Percentiles rank a stretch among this genome's conserved stretches.
Evolutionary conservation across 2,329 filamentous ascomycete species (phyloP).

Genomic region (Sporothrix brunneoviolacea): DNA sequence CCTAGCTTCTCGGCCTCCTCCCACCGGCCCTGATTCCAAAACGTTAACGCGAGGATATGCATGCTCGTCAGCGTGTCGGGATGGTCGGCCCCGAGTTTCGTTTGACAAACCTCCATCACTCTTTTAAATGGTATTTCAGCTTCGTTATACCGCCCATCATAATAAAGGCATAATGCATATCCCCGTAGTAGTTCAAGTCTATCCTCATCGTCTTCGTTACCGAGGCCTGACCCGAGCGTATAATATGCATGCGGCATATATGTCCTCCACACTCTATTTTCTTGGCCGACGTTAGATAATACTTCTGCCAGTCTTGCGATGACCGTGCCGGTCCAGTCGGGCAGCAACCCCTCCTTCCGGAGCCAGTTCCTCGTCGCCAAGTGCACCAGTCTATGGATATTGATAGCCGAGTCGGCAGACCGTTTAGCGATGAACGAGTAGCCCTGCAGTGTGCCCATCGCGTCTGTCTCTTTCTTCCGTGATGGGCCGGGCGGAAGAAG

Average conservation of each 20-base stretch:
- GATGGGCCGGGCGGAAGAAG: constrained; percentile 19
- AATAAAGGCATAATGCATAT: not conserved
- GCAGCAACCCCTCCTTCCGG: not conserved
- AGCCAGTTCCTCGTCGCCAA: constrained; percentile 27
- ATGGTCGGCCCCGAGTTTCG: constrained; percentile 1
- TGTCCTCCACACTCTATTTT: constrained; percentile 3
- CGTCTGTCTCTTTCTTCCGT: no score
- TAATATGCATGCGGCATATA: constrained; percentile 8
- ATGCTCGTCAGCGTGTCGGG: no score
- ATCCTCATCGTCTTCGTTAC: not conserved
- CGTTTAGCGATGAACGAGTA: constrained; percentile 27
- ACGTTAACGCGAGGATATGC: no score
- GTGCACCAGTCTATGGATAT: constrained; percentile 29
- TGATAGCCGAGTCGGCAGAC: constrained; percentile 14
- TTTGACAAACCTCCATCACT: not conserved
- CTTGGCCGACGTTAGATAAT: not conserved
- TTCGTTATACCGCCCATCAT: not conserved
- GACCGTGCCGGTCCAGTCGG: constrained; percentile 1
- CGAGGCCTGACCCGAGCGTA: not conserved
- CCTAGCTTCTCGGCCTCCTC: not conserved
- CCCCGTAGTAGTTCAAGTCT: not conserved
- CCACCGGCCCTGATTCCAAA: no score
- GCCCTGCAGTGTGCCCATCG: constrained; percentile 22
- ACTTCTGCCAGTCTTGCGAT: constrained; percentile 8
- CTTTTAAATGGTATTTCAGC: not conserved